These are phyloP conservation scores for Aphanocladium album DNA, from an alignment of 2,329 filamentous ascomycete genomes.

Conservation along the genomic window DNA sequence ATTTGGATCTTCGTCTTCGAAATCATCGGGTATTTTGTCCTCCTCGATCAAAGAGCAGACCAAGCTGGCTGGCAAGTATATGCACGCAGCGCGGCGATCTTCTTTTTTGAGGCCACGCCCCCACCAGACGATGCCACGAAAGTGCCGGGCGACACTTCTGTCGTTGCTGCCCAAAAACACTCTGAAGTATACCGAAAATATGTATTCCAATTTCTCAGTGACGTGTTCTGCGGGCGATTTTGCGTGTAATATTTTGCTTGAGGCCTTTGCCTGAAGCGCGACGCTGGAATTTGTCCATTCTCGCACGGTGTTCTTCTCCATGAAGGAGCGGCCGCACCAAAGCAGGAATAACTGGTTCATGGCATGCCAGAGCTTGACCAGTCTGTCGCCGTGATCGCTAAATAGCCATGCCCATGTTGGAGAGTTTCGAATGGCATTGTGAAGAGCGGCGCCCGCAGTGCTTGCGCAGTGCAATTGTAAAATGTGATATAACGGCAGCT, in stretches of 20 bases:
- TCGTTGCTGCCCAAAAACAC: neutral
- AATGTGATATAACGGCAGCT: neutral
- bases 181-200: neutral
- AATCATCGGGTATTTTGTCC: neutral
- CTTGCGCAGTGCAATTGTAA: neutral
- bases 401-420: neutral
- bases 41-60: neutral
- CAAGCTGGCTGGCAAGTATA: neutral
- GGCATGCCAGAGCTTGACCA: neutral
- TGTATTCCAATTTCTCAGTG: neutral
- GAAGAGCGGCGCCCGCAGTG: neutral
- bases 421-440: neutral
- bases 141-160: neutral
- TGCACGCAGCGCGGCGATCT: neutral
- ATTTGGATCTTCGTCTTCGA: neutral
- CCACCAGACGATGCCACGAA: neutral
- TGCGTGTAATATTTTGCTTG: too few relatives aligned
- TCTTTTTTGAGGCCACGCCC: neutral
- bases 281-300: neutral
- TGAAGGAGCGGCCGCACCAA: neutral
- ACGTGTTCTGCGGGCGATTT: neutral
- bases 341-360: neutral
- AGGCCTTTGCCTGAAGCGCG: neutral
- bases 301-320: neutral
- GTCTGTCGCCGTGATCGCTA: neutral